These are phyloP conservation scores for Leccinum obscurum DNA, from an alignment of 768 basidiomycete genomes.

Conservation along the genomic window DNA sequence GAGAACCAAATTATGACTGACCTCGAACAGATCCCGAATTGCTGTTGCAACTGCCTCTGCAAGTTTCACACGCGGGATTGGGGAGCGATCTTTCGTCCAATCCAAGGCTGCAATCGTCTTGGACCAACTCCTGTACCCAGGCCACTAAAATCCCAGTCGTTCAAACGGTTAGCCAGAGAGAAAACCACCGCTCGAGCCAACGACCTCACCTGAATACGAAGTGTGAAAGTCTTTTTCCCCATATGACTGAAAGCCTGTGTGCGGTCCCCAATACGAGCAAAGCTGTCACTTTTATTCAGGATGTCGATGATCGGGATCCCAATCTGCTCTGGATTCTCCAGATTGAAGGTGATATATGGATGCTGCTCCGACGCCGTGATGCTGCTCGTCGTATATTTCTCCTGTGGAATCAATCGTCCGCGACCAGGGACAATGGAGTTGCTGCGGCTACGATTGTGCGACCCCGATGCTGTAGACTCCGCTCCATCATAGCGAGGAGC, in stretches of 20 bases:
- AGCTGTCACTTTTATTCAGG: constrained; percentile 49
- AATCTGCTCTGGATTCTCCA: constrained; percentile 49
- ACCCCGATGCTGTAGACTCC: constrained; percentile 1
- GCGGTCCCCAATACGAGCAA: constrained; percentile 48
- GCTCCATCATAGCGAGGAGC: constrained; percentile 16
- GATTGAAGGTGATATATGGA: constrained; percentile 58
- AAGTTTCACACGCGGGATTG: constrained; percentile 69
- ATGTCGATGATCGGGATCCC: constrained; percentile 67
- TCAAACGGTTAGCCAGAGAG: constrained; percentile 2
- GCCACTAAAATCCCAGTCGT: constrained; percentile 54
- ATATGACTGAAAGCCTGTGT: constrained; percentile 59
- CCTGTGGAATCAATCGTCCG: constrained; percentile 27
- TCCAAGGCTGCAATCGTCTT: constrained; percentile 77
- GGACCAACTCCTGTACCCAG: constrained; percentile 72
- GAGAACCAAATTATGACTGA: constrained; percentile 23
- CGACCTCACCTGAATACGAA: constrained; percentile 63
- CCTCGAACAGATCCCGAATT: constrained; percentile 64
- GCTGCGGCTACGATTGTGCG: constrained; percentile 7
- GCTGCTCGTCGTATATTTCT: constrained; percentile 20
- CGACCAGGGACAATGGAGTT: constrained; percentile 12
- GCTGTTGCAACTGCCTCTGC: constrained; percentile 75
- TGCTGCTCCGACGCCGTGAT: constrained; percentile 36
- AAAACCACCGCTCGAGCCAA: background rate
- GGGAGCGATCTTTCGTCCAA: constrained; percentile 71
- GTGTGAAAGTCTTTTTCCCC: constrained; percentile 72